phyloP scores from a whole-genome alignment of 352 stramenopile genomes.

The Phytophthora multivora region DNA sequence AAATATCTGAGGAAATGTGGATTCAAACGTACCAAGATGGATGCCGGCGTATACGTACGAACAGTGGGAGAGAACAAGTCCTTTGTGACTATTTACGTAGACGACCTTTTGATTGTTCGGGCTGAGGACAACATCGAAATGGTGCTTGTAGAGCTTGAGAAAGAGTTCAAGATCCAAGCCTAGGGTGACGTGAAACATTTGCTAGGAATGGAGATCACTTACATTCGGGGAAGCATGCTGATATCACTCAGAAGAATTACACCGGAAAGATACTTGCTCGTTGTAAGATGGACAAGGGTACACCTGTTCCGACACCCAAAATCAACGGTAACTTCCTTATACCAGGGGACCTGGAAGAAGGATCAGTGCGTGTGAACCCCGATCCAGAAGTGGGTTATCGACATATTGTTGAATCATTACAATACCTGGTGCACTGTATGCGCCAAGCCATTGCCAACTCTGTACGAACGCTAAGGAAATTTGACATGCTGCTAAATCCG shows the following conservation, averaged over 20 bases:
- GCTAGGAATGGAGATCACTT: constrained; percentile 12
- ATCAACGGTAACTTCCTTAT: constrained; percentile 15
- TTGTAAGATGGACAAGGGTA: constrained; percentile 10
- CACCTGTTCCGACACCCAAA: constrained; percentile 3
- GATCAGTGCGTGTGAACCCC: constrained; percentile 3
- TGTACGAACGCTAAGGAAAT: too few relatives aligned
- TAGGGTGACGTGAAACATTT: constrained; percentile 6
- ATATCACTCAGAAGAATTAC: constrained; percentile 6
- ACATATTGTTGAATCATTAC: constrained; percentile 2
- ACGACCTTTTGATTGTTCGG: constrained; percentile 10
- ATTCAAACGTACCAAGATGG: background rate
- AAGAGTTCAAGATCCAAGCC: constrained; percentile 12
- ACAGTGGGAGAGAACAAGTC: constrained; percentile 1
- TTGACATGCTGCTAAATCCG: too few relatives aligned
- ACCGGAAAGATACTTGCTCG: background rate
- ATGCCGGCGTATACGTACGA: background rate
- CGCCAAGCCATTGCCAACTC: constrained; percentile 7
- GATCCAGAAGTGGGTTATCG: constrained; percentile 11
- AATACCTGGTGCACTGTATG: constrained; percentile 8
- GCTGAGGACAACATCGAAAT: constrained; percentile 6
- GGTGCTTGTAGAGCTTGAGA: constrained; percentile 1
- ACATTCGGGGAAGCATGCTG: constrained; percentile 1
- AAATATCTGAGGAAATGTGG: background rate
- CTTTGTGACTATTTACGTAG: constrained; percentile 6
- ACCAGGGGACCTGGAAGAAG: constrained; percentile 8